Evolutionary conservation across 495 filamentous ascomycete species (phyloP), one percentile per base, ranked within the genome.

Genomic region (Penicillium silybi): DNA sequence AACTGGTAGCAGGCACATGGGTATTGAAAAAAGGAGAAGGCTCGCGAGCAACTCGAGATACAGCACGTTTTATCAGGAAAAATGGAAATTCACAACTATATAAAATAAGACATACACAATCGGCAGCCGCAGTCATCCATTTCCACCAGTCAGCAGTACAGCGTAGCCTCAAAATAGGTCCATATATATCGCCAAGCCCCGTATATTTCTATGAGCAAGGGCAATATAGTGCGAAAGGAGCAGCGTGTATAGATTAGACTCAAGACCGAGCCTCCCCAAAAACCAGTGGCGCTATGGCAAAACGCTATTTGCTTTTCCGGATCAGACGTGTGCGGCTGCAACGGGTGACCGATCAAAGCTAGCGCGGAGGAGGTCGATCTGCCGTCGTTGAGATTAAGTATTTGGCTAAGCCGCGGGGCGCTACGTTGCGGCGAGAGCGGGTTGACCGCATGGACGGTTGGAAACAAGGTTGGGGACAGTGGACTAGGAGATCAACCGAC

Each of bases 331-430:
- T 11, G n/a, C 19, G 15, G 8, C 13, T 25, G 20, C 4, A 23
- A 46, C 43, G 4, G 17, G 18, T 7, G 17, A 13, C 0, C 20
- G 44, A 37, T 37, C 27, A 25, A 32, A 17, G 17, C 17, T 32
- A 34, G 26, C 22, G 25, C 27, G 26, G 27, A 11, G 25, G 23
- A 20, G 26, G 23, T 16, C 18, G 16, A 53, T 47, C 18, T 23
- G 26, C 17, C 16, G 44, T 42, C 23, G 44, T 43, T 48, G 22
- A 54, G 25, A 48, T 53, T 53, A 27, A 19, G 45, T 54, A 44
- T 42, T 23, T 8, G 29, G 18, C 38, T 47, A 47, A 47, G 38
- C 18, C 5, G 17, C 29, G 18, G 9, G 9, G 27, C 20, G 27
- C 29, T 35, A 32, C 19, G 15, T 44, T 44, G 26, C n/a, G n/a